These are phyloP conservation scores for Alternaria tenuissima DNA, from an alignment of 2,329 filamentous ascomycete genomes.

Conservation along the genomic window DNA sequence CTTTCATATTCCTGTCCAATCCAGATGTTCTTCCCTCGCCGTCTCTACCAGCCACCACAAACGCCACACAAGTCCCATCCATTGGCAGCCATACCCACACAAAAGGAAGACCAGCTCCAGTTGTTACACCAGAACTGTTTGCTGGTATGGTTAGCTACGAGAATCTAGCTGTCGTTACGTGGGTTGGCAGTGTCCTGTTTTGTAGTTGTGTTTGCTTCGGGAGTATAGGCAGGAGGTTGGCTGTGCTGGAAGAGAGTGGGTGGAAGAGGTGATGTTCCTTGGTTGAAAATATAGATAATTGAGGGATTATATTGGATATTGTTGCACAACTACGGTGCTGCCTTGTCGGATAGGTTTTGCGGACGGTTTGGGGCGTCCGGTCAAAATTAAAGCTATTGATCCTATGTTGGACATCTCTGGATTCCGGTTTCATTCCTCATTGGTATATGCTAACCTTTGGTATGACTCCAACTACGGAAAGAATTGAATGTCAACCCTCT, in stretches of 20 bases:
- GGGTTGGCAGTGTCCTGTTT: conserved; percentile 93
- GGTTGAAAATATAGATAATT: not conserved
- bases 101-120: conserved; percentile 3
- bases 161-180: conserved; percentile 76
- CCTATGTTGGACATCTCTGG: not conserved
- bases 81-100: conserved; percentile 9
- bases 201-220: conserved; percentile 96
- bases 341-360: not conserved
- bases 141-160: conserved; percentile 68
- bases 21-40: conserved; percentile 75
- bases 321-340: not conserved
- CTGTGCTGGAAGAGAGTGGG: conserved; percentile 47
- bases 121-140: conserved; percentile 41
- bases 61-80: conserved; percentile 32
- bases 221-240: conserved; percentile 85
- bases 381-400: not conserved
- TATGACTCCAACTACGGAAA: not conserved
- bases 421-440: not conserved
- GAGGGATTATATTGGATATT: not conserved
- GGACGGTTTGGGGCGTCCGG: not conserved
- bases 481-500: not conserved
- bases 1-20: conserved; percentile 75
- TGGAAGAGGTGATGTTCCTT: conserved; percentile 15
- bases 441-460: not conserved
- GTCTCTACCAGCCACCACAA: conserved; percentile 30